Percentiles rank a stretch among this genome's conserved stretches.
These are phyloP conservation scores for Ephemerocybe angulata DNA, from an alignment of 768 basidiomycete species.

Conservation along the genomic window DNA sequence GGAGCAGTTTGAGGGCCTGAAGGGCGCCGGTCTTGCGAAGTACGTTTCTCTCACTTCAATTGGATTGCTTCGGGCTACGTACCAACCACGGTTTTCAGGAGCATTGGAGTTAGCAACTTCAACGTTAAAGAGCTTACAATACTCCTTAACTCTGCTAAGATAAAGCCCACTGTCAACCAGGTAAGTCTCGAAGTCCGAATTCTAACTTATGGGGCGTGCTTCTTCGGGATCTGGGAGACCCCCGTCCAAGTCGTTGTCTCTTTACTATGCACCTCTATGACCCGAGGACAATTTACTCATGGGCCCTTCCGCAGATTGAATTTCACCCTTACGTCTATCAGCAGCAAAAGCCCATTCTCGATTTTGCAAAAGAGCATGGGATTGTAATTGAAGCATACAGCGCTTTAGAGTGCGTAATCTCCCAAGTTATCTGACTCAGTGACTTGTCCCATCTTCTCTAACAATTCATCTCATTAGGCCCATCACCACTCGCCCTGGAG, in stretches of 20 bases:
- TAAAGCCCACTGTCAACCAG: constrained; percentile 68
- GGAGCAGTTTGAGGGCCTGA: constrained; percentile 59
- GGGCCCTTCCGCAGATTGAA: constrained; percentile 41
- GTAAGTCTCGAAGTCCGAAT: constrained; percentile 25
- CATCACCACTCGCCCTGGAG: constrained; percentile 54
- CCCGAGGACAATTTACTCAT: too few relatives aligned
- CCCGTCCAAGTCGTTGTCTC: neutral
- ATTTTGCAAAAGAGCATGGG: constrained; percentile 44
- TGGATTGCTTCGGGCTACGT: neutral
- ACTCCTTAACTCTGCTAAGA: constrained; percentile 55
- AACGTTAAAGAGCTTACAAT: constrained; percentile 48
- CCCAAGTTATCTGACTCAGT: neutral
- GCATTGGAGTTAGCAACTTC: constrained; percentile 74
- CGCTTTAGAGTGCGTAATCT: constrained; percentile 44
- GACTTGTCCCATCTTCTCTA: too few relatives aligned
- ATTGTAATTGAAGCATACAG: constrained; percentile 74
- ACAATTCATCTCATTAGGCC: constrained; percentile 40
- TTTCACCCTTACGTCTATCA: constrained; percentile 66
- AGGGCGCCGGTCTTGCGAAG: constrained; percentile 57
- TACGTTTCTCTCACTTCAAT: constrained; percentile 19
- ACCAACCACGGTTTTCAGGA: constrained; percentile 34
- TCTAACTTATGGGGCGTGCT: too few relatives aligned
- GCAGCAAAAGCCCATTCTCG: constrained; percentile 49
- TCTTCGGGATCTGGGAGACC: neutral
- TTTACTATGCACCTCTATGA: too few relatives aligned